Conservation (phyloP, 176 grass and related monocot species). For the Raddia guianensis region DNA sequence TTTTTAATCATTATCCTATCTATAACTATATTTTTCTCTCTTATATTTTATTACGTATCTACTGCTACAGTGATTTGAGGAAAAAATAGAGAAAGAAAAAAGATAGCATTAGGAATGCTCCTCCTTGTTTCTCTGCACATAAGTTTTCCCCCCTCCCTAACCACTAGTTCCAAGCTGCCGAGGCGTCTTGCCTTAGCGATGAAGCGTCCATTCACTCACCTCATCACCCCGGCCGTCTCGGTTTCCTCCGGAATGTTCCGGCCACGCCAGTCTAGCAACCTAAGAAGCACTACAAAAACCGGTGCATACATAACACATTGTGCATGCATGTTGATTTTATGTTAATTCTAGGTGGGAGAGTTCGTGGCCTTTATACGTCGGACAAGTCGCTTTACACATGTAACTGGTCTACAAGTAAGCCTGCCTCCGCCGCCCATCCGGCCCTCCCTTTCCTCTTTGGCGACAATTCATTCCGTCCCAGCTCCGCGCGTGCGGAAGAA, state of each 20-base stretch:
- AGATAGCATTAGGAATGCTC: too few species aligned
- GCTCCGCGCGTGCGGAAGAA: background rate
- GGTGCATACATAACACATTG: background rate
- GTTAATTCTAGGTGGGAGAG: background rate
- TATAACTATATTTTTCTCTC: too few species aligned
- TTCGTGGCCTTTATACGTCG: slow-evolving; percentile 20
- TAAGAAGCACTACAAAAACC: too few species aligned
- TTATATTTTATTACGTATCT: too few species aligned
- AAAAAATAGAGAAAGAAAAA: too few species aligned
- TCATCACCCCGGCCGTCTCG: too few species aligned
- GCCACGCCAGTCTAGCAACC: too few species aligned
- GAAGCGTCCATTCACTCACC: slow-evolving; percentile 1
- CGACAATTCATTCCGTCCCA: background rate
- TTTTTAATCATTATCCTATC: too few species aligned
- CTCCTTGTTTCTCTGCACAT: too few species aligned
- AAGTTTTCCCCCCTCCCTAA: too few species aligned
- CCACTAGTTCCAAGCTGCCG: too few species aligned
- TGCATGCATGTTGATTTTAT: background rate
- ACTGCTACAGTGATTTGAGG: too few species aligned
- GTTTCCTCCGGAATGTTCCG: slow-evolving; percentile 23
- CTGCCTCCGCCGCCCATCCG: slow-evolving; percentile 2
- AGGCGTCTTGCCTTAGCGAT: slow-evolving; percentile 9
- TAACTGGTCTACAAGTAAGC: background rate
- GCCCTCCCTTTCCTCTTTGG: background rate
- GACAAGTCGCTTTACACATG: slow-evolving; percentile 28